Conservation (phyloP, 768 basidiomycete species). For the Suillus ampliporus region DNA sequence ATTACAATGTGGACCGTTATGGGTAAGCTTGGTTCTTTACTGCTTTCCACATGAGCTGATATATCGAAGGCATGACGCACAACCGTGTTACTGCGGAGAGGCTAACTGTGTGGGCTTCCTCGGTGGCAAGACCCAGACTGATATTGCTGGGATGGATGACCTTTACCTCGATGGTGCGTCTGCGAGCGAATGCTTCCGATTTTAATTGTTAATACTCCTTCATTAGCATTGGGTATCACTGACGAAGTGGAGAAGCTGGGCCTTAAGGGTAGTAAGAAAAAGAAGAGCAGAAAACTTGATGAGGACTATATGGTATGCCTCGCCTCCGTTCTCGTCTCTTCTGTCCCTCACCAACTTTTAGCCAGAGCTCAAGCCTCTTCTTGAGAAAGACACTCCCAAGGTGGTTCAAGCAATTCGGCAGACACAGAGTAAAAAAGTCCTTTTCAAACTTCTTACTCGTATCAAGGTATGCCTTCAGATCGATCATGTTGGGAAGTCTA, state of each 20-base stretch:
- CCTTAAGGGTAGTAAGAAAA: slow-evolving; percentile 88
- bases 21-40: slow-evolving; percentile 61
- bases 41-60: background rate
- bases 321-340: background rate
- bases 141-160: slow-evolving; percentile 93
- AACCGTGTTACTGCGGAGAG: slow-evolving; percentile 94
- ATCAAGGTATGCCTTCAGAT: slow-evolving; percentile 63
- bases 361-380: slow-evolving; percentile 80
- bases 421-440: slow-evolving; percentile 80
- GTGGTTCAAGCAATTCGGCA: slow-evolving; percentile 92
- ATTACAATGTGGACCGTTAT: slow-evolving; percentile 99
- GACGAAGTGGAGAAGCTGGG: slow-evolving; percentile 86
- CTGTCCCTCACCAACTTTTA: slow-evolving; percentile 35
- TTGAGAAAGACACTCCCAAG: slow-evolving; percentile 84
- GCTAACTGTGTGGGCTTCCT: slow-evolving; percentile 94
- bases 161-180: slow-evolving; percentile 86
- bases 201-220: background rate
- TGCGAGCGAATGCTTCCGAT: background rate
- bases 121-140: slow-evolving; percentile 98
- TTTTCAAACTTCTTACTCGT: slow-evolving; percentile 82
- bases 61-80: slow-evolving; percentile 85
- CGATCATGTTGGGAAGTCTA: background rate
- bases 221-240: slow-evolving; percentile 86
- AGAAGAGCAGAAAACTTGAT: slow-evolving; percentile 90
- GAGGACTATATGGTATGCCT: slow-evolving; percentile 85